Base-by-base conservation (phyloP, 2,329 filamentous ascomycete species). In the Zalaria sp. region DNA sequence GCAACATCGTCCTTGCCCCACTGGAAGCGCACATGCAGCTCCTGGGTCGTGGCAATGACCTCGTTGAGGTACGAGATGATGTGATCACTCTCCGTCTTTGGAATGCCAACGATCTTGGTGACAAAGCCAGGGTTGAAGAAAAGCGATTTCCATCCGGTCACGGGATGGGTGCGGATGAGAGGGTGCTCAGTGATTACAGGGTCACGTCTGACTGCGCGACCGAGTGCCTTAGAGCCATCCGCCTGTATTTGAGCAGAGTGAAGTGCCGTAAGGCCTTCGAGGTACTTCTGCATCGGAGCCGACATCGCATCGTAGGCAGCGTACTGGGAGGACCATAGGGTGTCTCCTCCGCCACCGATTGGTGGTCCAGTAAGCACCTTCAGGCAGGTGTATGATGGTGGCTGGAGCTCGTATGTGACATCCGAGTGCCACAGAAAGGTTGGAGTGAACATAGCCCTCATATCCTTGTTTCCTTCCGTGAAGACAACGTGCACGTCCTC, bases 1-100 rank as follows among this genome's bases (percentile, higher is more conserved):
- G 77, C 77, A 2, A 83, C 73, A 43, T 81, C 79, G 35, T 73
- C 69, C 47, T 74, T 70, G 35, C 69, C 66, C 78, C 79, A 81
- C 48, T 72, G 68, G 52, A 80, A 76, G 11, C 81, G 69, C 4
- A 74, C 79, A 51, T 85, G 80, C 45, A 81, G 66, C 57, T 87
- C 82, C 35, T 81, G 79, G 5, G 68, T 75, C 2, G 71, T 72
- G 3, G 68, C 58, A 5, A 77, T 48, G n/a, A 53, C 60, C 50
- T 74, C 69, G 29, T 72, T 73, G 29, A 77, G 60, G 37, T 68
- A 65, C 3, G 55, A 52, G 45, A 75, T 64, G 47, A 74, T 71
- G 35, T 64, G 58, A 47, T 75, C 69, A 29, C 62, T 67, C 55
- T 75, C 73, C 0, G 64, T 66, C 48, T 74, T 73, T 3, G 73